Evolutionary conservation across 148 eudicot species (phyloP), one percentile per base, ranked within the genome.

Genomic region (Silene latifolia): DNA sequence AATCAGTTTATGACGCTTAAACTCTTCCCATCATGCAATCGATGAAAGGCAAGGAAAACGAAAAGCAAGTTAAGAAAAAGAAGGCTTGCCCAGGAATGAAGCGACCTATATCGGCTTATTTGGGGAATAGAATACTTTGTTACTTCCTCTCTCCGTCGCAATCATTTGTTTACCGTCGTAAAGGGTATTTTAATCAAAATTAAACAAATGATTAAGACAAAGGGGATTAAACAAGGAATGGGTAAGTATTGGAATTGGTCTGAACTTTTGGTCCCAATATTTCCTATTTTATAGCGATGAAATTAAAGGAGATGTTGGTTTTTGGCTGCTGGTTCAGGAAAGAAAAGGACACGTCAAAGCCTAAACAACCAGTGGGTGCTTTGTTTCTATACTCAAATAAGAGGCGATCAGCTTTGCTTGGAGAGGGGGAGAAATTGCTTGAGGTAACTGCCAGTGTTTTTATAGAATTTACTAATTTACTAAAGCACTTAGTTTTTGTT

Each of bases 321-420:
- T n/a, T n/a, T n/a, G n/a, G n/a, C n/a, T 12, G 32, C 32, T 53
- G 29, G 32, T 11, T n/a, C 80, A 91, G 97, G 92, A 91, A 91
- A 78, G 91, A 84, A 60, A 94, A 88, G 78, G 98, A 94, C 67
- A 96, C 95, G 23, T 80, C 78, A 80, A 94, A 94, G 70, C 98
- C 98, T 23, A 94, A 91, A 82, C 93, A 90, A 3, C 98, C 97
- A 7, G 72, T 91, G 84, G 74, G 89, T 67, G 93, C 98, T n/a
- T 94, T 82, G 77, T 94, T 94, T 80, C 63, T 91, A 85, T 94
- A 85, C 73, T 68, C 83, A 3, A 88, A 76, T 10, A 89, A 89
- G 80, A 82, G 96, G 42, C 80, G 97, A 57, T 77, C 89, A 2
- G 87, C 80, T 62, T 74, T 94, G 74, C 83, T 83, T 27, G 86